Evolutionary conservation across 495 filamentous ascomycete genomes (phyloP), one percentile per base, ranked within the genome.

Genomic region (Penicillium arizonense): DNA sequence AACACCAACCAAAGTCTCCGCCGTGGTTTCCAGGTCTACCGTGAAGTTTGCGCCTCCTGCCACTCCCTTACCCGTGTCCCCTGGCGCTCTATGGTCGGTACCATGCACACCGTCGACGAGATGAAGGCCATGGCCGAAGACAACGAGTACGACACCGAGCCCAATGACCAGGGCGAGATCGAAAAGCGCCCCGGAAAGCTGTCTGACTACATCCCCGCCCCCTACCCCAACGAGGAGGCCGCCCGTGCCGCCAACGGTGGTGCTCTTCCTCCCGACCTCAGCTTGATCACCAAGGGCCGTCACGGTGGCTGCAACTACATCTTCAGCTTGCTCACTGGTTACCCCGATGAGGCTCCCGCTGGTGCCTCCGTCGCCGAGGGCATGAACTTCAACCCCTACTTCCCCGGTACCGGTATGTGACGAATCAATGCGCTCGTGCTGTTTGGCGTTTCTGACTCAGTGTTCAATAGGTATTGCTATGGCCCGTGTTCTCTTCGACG

Each of bases 361-460:
- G 94, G 94, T 62, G 90, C 85, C 54, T 71, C 76, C 53, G 83
- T 99, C 57, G 80, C 82, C 52, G 81, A 85, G 52, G 94, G 94
- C 56, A 84, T 99, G 69, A 96, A 97, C 83, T 99, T 99, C 84
- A 99, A 99, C 84, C 94, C 94, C 24, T 99, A 97, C 80, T 99
- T 99, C 85, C 94, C 94, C 45, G 95, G 95, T 61, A 97, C 94
- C 56, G 94, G 82, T 82, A 75, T 41, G 74, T 65, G 43, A 52
- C 52, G 35, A 45, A 12, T 35, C 34, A n/a, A 20, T 24, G 20
- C 23, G 33, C 40, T 32, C 49, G 16, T 50, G 38, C 40, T 52
- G 9, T 20, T 18, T 37, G 12, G 44, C 32, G 23, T 32, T 34
- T 44, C 55, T 64, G 52, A 63, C 60, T 23, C 24, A 4, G n/a